phyloP scores from a whole-genome alignment of 2,329 filamentous ascomycete species.

The Xylaria sp. region DNA sequence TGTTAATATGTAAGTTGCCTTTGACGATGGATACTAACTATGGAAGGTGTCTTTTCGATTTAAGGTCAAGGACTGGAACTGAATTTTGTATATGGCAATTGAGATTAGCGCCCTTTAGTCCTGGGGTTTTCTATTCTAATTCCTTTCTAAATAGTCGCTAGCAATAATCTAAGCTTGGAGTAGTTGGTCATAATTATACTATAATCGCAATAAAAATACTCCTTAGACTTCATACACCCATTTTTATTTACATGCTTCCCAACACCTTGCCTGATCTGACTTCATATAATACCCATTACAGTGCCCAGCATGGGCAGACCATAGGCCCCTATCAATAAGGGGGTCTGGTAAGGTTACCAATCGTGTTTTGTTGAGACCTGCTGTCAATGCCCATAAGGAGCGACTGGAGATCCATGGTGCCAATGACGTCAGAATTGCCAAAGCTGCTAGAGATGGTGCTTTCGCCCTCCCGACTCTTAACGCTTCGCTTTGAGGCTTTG shows the following conservation, averaged over 20 bases:
- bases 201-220: slow-evolving; percentile 9
- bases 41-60: not conserved
- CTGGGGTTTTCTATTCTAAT: not conserved
- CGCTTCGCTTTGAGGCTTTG: slow-evolving; percentile 45
- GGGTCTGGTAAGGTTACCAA: slow-evolving; percentile 48
- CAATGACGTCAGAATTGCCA: slow-evolving; percentile 37
- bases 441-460: slow-evolving; percentile 41
- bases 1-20: too few relatives aligned
- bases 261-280: not conserved
- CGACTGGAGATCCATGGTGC: slow-evolving; percentile 47
- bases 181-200: slow-evolving; percentile 25
- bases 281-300: slow-evolving; percentile 11
- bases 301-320: not conserved
- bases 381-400: slow-evolving; percentile 50
- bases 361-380: slow-evolving; percentile 46
- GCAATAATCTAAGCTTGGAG: slow-evolving; percentile 1
- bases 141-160: not conserved
- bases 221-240: not conserved
- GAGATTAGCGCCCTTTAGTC: not conserved
- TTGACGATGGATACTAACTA: too few relatives aligned
- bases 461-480: slow-evolving; percentile 47
- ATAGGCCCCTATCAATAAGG: slow-evolving; percentile 43
- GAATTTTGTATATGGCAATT: not conserved
- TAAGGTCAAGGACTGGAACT: not conserved
- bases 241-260: slow-evolving; percentile 18